Evolutionary conservation across 352 stramenopile species (phyloP).

Genomic region (Phytophthora idaei): DNA sequence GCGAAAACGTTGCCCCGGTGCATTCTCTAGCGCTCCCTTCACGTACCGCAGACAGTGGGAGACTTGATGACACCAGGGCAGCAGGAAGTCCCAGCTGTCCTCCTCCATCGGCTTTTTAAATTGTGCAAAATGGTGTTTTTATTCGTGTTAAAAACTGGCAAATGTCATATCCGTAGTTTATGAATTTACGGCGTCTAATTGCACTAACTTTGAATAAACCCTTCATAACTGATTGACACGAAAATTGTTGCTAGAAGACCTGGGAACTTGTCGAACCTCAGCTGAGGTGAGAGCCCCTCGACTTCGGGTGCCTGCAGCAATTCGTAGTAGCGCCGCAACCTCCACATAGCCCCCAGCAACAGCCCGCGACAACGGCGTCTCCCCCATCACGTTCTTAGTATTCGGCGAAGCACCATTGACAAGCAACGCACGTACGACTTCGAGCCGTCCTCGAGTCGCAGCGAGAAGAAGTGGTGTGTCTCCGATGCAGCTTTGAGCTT

Average conservation of each 20-base stretch:
- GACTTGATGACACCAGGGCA: constrained; percentile 24
- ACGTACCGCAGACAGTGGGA: constrained; percentile 20
- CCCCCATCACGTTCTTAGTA: constrained; percentile 22
- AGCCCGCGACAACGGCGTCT: constrained; percentile 31
- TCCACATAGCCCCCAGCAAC: constrained; percentile 31
- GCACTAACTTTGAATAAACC: too few species aligned
- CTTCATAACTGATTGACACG: too few species aligned
- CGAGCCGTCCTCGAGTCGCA: constrained; percentile 25
- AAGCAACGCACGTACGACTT: constrained; percentile 30
- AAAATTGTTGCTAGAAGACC: too few species aligned
- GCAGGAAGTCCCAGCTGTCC: constrained; percentile 28
- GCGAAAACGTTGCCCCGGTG: constrained; percentile 16
- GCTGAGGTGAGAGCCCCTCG: constrained; percentile 17
- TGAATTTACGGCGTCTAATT: too few species aligned
- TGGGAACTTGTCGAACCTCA: constrained; percentile 9
- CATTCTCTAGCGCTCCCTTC: constrained; percentile 14
- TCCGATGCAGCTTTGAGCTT: constrained; percentile 29
- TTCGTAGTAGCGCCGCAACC: constrained; percentile 28
- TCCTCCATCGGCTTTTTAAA: constrained; percentile 7
- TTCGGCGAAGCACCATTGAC: constrained; percentile 18
- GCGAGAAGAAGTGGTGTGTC: constrained; percentile 34
- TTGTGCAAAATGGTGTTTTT: too few species aligned
- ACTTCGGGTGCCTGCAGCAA: constrained; percentile 17
- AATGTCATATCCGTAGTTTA: not conserved
- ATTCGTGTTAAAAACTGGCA: too few species aligned